Evolutionary conservation across 352 stramenopile species (phyloP).

Genomic region (Phytopythium aichiense): DNA sequence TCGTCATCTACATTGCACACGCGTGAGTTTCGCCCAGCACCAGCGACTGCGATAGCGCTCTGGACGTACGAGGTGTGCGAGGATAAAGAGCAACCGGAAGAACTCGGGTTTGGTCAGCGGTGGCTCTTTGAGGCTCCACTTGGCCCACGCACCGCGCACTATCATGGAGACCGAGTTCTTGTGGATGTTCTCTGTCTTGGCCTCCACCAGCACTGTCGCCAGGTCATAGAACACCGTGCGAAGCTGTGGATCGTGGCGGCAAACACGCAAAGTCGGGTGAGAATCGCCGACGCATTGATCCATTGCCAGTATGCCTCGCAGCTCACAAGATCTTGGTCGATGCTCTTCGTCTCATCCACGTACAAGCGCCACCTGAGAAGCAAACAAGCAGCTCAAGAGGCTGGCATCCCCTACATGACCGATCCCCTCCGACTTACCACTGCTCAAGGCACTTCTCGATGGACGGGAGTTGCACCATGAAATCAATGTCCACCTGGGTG

Average conservation of each 20-base stretch:
- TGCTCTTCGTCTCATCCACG: conserved; percentile 22
- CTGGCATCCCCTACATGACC: background rate
- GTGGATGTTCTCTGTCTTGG: conserved; percentile 72
- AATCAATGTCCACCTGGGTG: conserved; percentile 74
- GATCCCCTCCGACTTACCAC: conserved; percentile 33
- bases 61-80: conserved; percentile 57
- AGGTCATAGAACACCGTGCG: conserved; percentile 67
- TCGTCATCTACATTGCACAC: conserved; percentile 46
- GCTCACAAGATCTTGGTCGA: conserved; percentile 54
- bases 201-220: conserved; percentile 64
- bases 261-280: background rate
- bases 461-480: conserved; percentile 78
- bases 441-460: conserved; percentile 75
- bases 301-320: background rate
- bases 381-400: background rate
- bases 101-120: conserved; percentile 58
- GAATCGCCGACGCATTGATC: background rate
- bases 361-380: conserved; percentile 48
- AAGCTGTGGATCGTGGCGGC: conserved; percentile 22
- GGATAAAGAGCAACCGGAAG: conserved; percentile 63
- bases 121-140: conserved; percentile 56
- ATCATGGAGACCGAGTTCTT: conserved; percentile 82
- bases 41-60: background rate
- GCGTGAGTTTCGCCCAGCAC: background rate
- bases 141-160: conserved; percentile 58